Evolutionary conservation across 2,329 filamentous ascomycete species (phyloP), one percentile per base, ranked within the genome.

Genomic region (Sphaceloma murrayae): DNA sequence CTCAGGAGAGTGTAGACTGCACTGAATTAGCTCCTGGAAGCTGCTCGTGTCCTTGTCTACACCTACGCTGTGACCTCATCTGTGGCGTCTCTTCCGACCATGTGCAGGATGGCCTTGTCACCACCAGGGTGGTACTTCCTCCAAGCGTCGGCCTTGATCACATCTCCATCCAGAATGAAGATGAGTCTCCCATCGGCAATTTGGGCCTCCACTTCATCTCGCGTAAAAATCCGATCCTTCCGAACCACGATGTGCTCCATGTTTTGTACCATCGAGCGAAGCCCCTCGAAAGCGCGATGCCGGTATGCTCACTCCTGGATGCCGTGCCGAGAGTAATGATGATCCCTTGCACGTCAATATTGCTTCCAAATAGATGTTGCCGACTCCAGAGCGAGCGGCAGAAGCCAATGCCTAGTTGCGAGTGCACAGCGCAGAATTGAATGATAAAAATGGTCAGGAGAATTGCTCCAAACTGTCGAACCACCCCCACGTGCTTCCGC

Each of bases 61-160:
- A 47, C 46, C 10, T 46, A 95, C 85, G 81, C 85, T 62, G 82
- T 85, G 49, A 96, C 80, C 65, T 96, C 91, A 62, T 95, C 88
- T 8, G 89, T 95, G 40, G 86, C 89, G 50, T 62, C 59, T 53
- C 60, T 51, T 19, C 60, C 60, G 49, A 96, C 77, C 86, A 95
- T 91, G 60, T 98, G 91, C 61, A 78, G 70, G 52, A 98, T 93
- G 45, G 89, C 77, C 65, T 87, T 91, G 56, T 89, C 80, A 54
- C 91, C 91, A 46, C 91, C 91, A 9, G 91, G 91, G 57, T 96
- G 91, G 58, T 84, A 95, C 43, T 77, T 77, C 43, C 93, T 67
- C 85, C 87, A 98, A 29, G 81, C 73, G 62, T 96, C 89, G 22
- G 86, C 79, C 66, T 87, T 94, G 53, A 96, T 65, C 7, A 95